Evolutionary conservation across 2,329 filamentous ascomycete species (phyloP).

Genomic region (Beauveria medogensis): DNA sequence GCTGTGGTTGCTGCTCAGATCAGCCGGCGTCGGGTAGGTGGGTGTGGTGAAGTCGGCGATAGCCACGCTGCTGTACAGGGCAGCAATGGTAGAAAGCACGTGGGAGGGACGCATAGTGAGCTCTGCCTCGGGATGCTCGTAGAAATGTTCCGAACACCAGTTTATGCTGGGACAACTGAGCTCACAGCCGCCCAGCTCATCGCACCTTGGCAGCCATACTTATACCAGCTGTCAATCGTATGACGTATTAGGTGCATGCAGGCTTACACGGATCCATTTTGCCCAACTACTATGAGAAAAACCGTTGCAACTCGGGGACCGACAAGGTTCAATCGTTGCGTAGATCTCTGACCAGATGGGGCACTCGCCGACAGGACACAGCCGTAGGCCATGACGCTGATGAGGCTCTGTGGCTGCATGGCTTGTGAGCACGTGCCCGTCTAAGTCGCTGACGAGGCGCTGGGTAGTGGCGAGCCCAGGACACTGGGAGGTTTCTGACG

Average conservation of each 20-base stretch:
- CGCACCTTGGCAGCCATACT: background rate
- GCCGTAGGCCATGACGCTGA: background rate
- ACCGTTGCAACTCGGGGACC: background rate
- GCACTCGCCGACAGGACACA: background rate
- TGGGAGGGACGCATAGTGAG: background rate
- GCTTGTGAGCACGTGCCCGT: background rate
- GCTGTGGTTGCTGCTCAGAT: constrained; percentile 4
- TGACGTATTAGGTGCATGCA: background rate
- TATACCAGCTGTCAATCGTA: background rate
- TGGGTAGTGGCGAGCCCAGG: too few relatives aligned
- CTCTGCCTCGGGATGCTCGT: background rate
- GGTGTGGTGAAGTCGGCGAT: background rate
- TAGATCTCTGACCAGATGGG: background rate
- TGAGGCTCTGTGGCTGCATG: background rate
- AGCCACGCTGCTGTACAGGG: background rate
- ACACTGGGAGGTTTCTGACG: background rate
- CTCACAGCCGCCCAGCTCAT: too few relatives aligned
- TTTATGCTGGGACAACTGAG: too few relatives aligned
- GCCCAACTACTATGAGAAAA: background rate
- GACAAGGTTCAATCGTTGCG: background rate
- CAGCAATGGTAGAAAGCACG: background rate
- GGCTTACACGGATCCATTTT: background rate
- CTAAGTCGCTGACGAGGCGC: background rate
- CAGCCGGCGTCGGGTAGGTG: background rate
- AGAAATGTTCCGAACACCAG: background rate